Percentiles rank a stretch among this genome's conserved stretches.
Conservation (phyloP, 2,329 filamentous ascomycete species). For the Bertia moriformis region DNA sequence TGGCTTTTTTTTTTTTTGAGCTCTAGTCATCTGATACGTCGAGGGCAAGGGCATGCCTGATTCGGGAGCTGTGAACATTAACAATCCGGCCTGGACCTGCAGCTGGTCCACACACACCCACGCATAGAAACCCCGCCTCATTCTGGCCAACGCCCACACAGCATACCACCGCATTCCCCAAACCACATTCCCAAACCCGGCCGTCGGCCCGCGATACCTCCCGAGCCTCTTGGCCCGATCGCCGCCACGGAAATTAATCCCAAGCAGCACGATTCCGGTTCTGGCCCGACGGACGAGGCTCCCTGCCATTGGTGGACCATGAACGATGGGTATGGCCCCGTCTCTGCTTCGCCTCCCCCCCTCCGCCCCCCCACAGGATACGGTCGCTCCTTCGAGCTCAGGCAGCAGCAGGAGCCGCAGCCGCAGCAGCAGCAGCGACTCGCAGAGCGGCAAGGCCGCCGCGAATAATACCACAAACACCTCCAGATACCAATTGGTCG, state of each 20-base stretch:
- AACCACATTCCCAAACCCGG: not conserved
- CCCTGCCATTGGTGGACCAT: not conserved
- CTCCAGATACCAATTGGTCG: not conserved
- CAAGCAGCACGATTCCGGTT: not conserved
- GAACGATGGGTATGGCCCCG: not conserved
- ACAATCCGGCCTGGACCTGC: too few species aligned
- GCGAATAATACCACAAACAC: not conserved
- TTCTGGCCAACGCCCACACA: not conserved
- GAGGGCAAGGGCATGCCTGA: too few species aligned
- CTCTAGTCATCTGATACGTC: too few species aligned
- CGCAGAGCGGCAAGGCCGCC: not conserved
- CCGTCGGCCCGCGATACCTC: not conserved
- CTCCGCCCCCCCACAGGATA: too few species aligned
- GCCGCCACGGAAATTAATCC: not conserved
- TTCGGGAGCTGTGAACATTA: too few species aligned
- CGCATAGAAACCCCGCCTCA: too few species aligned
- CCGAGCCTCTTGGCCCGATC: not conserved
- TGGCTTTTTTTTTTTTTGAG: too few species aligned
- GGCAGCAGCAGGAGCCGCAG: not conserved
- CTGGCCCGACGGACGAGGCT: too few species aligned
- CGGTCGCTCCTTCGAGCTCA: too few species aligned
- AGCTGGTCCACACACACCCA: too few species aligned
- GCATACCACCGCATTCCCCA: not conserved
- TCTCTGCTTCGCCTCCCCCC: not conserved
- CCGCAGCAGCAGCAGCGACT: too few species aligned